Evolutionary conservation across 1,284 basidiomycete species (phyloP).

Genomic region (Ceratobasidium theobromae): DNA sequence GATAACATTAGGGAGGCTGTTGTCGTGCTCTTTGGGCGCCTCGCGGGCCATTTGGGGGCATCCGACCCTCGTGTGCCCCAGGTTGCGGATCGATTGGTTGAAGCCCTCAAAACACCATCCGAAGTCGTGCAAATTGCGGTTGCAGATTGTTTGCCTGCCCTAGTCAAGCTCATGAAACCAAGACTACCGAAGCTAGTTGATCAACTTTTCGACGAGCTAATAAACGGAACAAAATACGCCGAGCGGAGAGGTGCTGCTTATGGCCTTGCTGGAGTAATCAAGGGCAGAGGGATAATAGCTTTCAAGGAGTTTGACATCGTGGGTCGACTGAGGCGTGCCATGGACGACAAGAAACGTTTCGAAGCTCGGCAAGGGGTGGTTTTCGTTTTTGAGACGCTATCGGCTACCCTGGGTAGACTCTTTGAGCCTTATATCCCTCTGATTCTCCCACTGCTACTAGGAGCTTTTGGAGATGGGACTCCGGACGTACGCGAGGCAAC

Average conservation of each 20-base stretch:
- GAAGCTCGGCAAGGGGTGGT: constrained; percentile 91
- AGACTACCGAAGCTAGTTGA: constrained; percentile 73
- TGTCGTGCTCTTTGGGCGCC: constrained; percentile 91
- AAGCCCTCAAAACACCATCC: constrained; percentile 90
- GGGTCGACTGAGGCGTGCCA: constrained; percentile 68
- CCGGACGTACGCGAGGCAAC: constrained; percentile 94
- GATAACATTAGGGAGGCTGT: constrained; percentile 94
- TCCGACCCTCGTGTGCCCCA: constrained; percentile 74
- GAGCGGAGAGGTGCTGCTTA: constrained; percentile 93
- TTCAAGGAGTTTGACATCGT: constrained; percentile 87
- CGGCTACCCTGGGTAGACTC: constrained; percentile 78
- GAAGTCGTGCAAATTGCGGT: constrained; percentile 98
- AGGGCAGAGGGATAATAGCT: constrained; percentile 82
- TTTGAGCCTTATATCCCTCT: constrained; percentile 95
- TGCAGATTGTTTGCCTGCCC: constrained; percentile 88
- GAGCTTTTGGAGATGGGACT: constrained; percentile 87
- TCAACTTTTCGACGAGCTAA: constrained; percentile 73
- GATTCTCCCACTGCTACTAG: constrained; percentile 83
- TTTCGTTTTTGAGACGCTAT: constrained; percentile 94
- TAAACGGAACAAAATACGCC: constrained; percentile 84
- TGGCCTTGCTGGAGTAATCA: constrained; percentile 90
- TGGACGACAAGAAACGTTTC: constrained; percentile 88
- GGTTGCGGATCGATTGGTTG: constrained; percentile 90
- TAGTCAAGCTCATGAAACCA: constrained; percentile 72
- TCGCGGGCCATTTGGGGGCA: constrained; percentile 83